These are phyloP conservation scores for Salinomyces thailandicus DNA, from an alignment of 2,329 filamentous ascomycete genomes.

Conservation along the genomic window DNA sequence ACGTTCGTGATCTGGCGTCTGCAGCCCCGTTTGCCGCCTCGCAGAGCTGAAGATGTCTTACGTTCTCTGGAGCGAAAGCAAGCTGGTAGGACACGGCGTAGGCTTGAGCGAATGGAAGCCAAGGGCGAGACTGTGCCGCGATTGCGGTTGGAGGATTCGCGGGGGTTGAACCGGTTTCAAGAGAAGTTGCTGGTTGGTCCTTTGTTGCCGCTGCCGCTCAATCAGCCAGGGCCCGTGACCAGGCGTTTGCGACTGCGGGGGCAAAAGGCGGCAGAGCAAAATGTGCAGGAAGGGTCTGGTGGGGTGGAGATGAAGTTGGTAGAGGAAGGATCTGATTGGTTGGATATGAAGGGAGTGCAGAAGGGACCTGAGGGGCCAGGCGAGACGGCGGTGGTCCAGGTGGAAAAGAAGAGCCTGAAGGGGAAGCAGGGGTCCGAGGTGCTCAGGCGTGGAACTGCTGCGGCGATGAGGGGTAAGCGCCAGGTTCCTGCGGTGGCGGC, in stretches of 20 bases:
- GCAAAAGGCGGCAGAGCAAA: not conserved
- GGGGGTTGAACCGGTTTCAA: not conserved
- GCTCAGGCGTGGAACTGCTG: too few relatives aligned
- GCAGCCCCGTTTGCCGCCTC: not conserved
- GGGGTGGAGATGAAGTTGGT: too few relatives aligned
- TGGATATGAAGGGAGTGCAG: too few relatives aligned
- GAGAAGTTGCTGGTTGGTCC: not conserved
- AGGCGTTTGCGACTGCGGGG: not conserved
- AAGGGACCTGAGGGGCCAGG: too few relatives aligned
- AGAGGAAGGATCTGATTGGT: too few relatives aligned
- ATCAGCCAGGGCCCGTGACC: not conserved
- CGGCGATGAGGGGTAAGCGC: too few relatives aligned
- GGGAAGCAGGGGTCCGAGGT: too few relatives aligned
- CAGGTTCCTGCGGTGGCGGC: too few relatives aligned
- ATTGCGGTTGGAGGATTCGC: not conserved
- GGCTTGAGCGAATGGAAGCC: not conserved
- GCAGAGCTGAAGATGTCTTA: not conserved
- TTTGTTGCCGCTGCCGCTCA: not conserved
- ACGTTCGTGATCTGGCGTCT: conserved; percentile 1
- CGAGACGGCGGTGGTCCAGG: too few relatives aligned
- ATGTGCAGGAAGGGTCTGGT: too few relatives aligned
- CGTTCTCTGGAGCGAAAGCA: not conserved
- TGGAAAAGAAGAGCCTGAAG: too few relatives aligned
- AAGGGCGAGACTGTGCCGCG: not conserved
- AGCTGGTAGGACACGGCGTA: too few relatives aligned